A percentile compares a stretch with the other conserved stretches of the same genome.
These are phyloP conservation scores for Nadsonia fulvescens DNA, from an alignment of 805 yeast species.

Conservation along the genomic window DNA sequence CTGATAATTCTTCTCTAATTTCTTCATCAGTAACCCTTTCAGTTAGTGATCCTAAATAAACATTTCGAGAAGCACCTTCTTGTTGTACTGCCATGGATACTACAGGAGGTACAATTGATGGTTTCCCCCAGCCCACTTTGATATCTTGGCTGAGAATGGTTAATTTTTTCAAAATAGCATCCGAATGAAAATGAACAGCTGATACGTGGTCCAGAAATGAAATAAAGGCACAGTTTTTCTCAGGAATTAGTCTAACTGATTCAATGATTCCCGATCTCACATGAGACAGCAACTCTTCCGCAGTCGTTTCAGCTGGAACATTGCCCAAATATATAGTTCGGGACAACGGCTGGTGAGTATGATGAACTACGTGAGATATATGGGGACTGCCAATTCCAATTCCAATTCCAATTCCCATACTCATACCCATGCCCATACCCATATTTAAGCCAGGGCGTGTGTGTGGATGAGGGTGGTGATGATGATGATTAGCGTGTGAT, in stretches of 20 bases:
- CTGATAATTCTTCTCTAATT: slow-evolving; percentile 43
- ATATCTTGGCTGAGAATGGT: slow-evolving; percentile 67
- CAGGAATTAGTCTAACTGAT: slow-evolving; percentile 51
- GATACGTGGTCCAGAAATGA: slow-evolving; percentile 79
- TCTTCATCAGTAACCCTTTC: slow-evolving; percentile 50
- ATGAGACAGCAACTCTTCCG: slow-evolving; percentile 71
- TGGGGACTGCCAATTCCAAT: too few relatives aligned
- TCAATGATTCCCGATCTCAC: slow-evolving; percentile 85
- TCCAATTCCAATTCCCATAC: too few relatives aligned
- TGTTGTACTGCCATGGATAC: slow-evolving; percentile 61
- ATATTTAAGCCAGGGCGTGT: slow-evolving; percentile 5
- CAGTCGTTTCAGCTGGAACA: slow-evolving; percentile 62
- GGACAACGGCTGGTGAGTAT: slow-evolving; percentile 9
- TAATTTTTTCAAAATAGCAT: slow-evolving; percentile 70
- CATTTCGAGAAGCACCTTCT: slow-evolving; percentile 87
- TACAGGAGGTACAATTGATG: slow-evolving; percentile 53
- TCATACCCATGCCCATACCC: slow-evolving; percentile 4
- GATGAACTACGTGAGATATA: too few relatives aligned
- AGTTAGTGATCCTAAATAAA: slow-evolving; percentile 67
- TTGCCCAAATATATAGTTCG: slow-evolving; percentile 85
- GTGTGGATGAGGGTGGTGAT: slow-evolving; percentile 8
- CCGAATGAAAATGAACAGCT: slow-evolving; percentile 83
- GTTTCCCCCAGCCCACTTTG: slow-evolving; percentile 86
- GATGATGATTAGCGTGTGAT: slow-evolving; percentile 3
- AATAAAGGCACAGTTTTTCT: slow-evolving; percentile 76